Base-by-base conservation (phyloP, 768 basidiomycete species). In the Termitomyces sp. region DNA sequence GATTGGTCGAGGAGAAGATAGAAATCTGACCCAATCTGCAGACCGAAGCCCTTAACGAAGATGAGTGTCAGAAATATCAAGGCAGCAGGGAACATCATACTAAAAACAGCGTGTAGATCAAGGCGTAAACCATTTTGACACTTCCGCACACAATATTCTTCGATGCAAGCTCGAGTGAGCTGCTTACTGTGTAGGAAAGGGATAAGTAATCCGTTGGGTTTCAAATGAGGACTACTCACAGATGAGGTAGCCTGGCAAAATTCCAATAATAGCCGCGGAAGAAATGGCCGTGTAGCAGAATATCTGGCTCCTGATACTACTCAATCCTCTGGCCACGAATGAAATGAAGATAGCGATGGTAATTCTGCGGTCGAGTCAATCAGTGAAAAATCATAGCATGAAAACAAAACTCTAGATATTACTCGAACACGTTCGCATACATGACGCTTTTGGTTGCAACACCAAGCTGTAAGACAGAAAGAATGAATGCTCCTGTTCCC, bases 251-350 rank as follows among this genome's bases (percentile, higher is more conserved):
- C 90, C 93, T n/a, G 93, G 93, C 44, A 95, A 78, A 57, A 96
- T 93, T 37, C 90, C 84, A 32, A 95, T 89, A 53, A 95, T 90
- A 24, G 85, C 85, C 49, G 91, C 79, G 8, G 90, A 93, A 0
- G 93, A 93, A 56, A 96, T 88, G 3, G 94, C 89, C 2, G 90
- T 87, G 66, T 95, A 97, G 67, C 93, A 97, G 70, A 97, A 96
- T 48, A 89, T 77, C 47, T 85, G 79, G 48, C 77, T 80, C 17
- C 79, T 79, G 56, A 93, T 90, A 59, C 86, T 88, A 57, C 90
- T 88, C 34, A 97, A 71, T 9, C 85, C 93, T 44, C 93, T 85
- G 40, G 93, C 87, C 28, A 76, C 70, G 64, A 93, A 90, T 0
- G 91, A 91, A 50, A 93, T 84, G 32, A 89, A 67, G 54, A 90